Percentiles rank a stretch among this genome's conserved stretches.
These are phyloP conservation scores for Syzygium jambos DNA, from an alignment of 345 rosid species.

Conservation along the genomic window DNA sequence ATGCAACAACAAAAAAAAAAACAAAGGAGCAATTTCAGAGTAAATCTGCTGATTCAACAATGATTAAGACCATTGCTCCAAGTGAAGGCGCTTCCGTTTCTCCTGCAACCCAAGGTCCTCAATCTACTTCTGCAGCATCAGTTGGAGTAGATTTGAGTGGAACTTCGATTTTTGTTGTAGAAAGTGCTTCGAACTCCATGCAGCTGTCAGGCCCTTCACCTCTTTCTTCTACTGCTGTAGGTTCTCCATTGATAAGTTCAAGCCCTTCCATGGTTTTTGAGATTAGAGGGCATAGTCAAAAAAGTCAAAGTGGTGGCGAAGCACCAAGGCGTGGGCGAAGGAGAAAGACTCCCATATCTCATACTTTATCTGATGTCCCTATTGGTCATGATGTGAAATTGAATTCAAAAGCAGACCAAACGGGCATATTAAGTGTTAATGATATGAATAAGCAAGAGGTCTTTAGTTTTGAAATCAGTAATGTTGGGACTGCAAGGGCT, in stretches of 20 bases:
- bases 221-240: conserved; percentile 11
- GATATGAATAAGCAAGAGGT: too few relatives aligned
- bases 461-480: too few relatives aligned
- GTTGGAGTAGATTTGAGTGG: conserved; percentile 15
- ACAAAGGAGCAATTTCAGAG: conserved; percentile 22
- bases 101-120: conserved; percentile 5
- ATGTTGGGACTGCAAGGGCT: too few relatives aligned
- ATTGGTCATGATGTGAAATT: conserved; percentile 1
- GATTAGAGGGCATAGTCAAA: conserved; percentile 36
- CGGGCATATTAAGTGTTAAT: too few relatives aligned
- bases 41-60: conserved; percentile 15
- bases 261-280: conserved; percentile 9
- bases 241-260: conserved; percentile 4
- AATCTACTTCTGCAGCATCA: conserved; percentile 12
- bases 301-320: conserved; percentile 22
- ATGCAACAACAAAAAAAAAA: conserved; percentile 7
- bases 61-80: conserved; percentile 4
- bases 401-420: too few relatives aligned
- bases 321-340: conserved; percentile 30
- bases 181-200: conserved; percentile 19
- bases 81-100: conserved; percentile 16
- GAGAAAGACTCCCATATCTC: conserved; percentile 22
- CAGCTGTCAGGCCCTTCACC: conserved; percentile 8
- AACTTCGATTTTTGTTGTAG: conserved; percentile 15
- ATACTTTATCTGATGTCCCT: conserved; percentile 15